Evolutionary conservation across 2,329 filamentous ascomycete species (phyloP).

Genomic region (Aureobasidium zeae): DNA sequence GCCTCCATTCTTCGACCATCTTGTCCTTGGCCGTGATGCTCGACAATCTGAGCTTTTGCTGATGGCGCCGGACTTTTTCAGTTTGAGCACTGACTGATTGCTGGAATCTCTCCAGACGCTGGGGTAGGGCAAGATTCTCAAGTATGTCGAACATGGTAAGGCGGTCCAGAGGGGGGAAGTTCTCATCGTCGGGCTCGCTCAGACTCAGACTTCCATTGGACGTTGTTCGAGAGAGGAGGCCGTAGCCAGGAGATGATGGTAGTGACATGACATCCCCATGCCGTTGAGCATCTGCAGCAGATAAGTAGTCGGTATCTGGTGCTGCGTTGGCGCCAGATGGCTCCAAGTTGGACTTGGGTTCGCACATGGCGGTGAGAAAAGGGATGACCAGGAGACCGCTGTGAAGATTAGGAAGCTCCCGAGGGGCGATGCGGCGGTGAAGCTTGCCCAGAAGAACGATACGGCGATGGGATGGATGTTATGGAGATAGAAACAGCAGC

Average conservation of each 20-base stretch:
- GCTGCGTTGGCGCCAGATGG: constrained; percentile 1
- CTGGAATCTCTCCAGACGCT: constrained; percentile 85
- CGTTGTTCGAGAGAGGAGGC: constrained; percentile 54
- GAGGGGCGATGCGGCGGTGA: too few relatives aligned
- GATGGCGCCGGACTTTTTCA: constrained; percentile 73
- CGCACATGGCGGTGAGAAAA: constrained; percentile 18
- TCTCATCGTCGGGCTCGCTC: constrained; percentile 58
- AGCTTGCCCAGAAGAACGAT: too few relatives aligned
- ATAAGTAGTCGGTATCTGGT: constrained; percentile 25
- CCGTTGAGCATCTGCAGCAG: constrained; percentile 30
- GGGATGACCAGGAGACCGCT: too few relatives aligned
- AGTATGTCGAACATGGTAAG: constrained; percentile 87
- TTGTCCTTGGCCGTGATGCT: constrained; percentile 74
- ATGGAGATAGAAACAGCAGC: too few relatives aligned
- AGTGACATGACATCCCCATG: constrained; percentile 20
- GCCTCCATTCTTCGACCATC: constrained; percentile 87
- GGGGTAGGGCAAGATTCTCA: constrained; percentile 81
- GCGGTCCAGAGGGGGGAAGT: constrained; percentile 78
- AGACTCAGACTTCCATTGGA: constrained; percentile 17
- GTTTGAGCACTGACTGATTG: constrained; percentile 72
- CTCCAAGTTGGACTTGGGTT: constrained; percentile 18
- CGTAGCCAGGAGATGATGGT: constrained; percentile 36
- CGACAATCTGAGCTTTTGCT: constrained; percentile 67
- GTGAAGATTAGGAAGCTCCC: too few relatives aligned
- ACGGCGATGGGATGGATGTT: too few relatives aligned